These are phyloP conservation scores for Inonotus hispidus DNA, from an alignment of 1,284 basidiomycete species.

Conservation along the genomic window DNA sequence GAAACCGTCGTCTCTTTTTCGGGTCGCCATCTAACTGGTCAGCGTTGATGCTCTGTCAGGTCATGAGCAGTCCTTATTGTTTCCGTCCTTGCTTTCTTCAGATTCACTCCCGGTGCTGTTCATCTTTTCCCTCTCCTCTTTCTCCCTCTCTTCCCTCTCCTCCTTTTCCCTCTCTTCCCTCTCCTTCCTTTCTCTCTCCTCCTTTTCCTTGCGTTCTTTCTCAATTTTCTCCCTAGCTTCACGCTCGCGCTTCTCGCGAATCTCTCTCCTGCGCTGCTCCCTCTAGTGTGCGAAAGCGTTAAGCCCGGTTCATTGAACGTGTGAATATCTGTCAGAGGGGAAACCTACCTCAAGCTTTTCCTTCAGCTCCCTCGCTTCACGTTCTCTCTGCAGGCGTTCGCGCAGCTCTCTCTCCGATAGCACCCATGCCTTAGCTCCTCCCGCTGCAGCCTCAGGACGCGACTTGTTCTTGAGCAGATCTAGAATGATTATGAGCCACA, in stretches of 20 bases:
- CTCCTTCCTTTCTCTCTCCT: constrained; percentile 30
- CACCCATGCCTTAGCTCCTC: constrained; percentile 64
- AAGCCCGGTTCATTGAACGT: constrained; percentile 8
- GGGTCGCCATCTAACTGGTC: background rate
- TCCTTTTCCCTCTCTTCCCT: constrained; percentile 19
- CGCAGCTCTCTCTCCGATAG: constrained; percentile 62
- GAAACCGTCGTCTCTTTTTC: background rate
- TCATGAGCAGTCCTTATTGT: constrained; percentile 29
- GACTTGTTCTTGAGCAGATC: constrained; percentile 79
- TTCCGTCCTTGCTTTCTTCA: constrained; percentile 26
- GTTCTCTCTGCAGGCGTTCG: constrained; percentile 64
- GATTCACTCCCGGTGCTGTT: constrained; percentile 25
- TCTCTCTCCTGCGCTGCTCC: constrained; percentile 21
- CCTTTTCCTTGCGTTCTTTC: constrained; percentile 45
- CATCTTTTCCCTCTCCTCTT: constrained; percentile 21
- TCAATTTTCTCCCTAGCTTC: constrained; percentile 39
- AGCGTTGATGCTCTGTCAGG: constrained; percentile 19
- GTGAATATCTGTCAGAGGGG: too few relatives aligned
- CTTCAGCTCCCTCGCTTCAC: constrained; percentile 58
- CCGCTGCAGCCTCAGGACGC: constrained; percentile 64
- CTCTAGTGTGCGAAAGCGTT: constrained; percentile 18
- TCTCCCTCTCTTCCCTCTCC: constrained; percentile 13
- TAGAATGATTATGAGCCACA: constrained; percentile 21
- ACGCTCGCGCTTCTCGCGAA: constrained; percentile 50
- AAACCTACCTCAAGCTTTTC: constrained; percentile 54